Evolutionary conservation across 2,329 filamentous ascomycete species (phyloP), one percentile per base, ranked within the genome.

Genomic region (Trichoderma afroharzianum): DNA sequence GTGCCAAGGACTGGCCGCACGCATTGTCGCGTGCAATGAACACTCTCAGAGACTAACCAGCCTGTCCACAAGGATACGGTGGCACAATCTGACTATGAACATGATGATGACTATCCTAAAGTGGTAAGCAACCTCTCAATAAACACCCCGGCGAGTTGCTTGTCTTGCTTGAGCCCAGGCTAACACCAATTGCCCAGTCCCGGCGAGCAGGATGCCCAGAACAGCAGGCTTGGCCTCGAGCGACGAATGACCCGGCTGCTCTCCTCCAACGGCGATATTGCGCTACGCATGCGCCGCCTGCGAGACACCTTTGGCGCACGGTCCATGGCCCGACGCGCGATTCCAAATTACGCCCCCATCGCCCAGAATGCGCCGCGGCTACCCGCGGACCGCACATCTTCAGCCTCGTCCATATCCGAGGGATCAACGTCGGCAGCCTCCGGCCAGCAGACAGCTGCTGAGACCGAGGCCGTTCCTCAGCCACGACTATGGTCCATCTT

Each of bases 31-130:
- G 15, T 71, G 71, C 62, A 30, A 57, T 0, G 30, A 71, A 15
- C 62, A 71, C 11, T 36, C 71, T 2, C 43, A 66, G 15, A 63
- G 61, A 28, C 57, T 73, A 18, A 50, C 69, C 11, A 63, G 63
- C 6, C 73, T 82, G 5, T 81, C 77, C 61, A 76, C 79, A 2
- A 76, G 81, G 6, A 77, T 82, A 9, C 77, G 79, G 33, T 82
- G 79, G 79, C 80, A 81, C 74, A 81, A 80, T 61, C 74, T 82
- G 24, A 81, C 80, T n/a, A 80, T 82, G 74, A 80, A 79, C 18
- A 80, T 82, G 77, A 81, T 82, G 77, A 81, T 80, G 76, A 82
- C 80, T 5, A 80, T 82, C 55, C 74, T 82, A 24, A 81, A 82
- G 74, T 82, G 81, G 80, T 82, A 75, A 75, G 78, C 74, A 36